Evolutionary conservation across 1,284 basidiomycete species (phyloP), one percentile per base, ranked within the genome.

Genomic region (Retiboletus flavoniger): DNA sequence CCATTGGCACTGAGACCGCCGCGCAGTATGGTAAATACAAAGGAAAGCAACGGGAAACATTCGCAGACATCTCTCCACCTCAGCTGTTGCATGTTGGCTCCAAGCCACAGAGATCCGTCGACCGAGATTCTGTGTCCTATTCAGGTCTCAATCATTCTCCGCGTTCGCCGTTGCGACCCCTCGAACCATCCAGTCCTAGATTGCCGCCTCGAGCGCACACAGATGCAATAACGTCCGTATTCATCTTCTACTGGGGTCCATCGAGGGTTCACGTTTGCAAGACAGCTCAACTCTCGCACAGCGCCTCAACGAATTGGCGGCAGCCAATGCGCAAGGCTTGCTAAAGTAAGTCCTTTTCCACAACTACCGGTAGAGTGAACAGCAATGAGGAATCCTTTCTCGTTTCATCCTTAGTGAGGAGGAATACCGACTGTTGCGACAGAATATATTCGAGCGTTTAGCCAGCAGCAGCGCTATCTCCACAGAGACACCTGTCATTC

Each of bases 371-470:
- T 14, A 17, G 43, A 24, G 31, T 45, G 42, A 40, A 47, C 40
- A 7, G 47, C 53, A 41, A 46, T 54, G 21, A 45, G 19, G 34
- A 47, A 47, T 47, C 26, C 47, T 34, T 40, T 57, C 51, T 56
- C 43, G 59, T 48, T 3, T 48, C 2, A 45, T 61, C 24, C 51
- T 55, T 64, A 90, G 87, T 65, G 85, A 89, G 65, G 87, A 90
- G 61, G 88, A 89, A 65, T 90, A 90, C 66, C 83, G 88, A 50
- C 70, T 89, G 41, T 76, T 91, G 9, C 82, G 88, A 35, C 86
- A 89, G 67, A 87, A 83, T 63, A 72, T 91, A 41, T 91, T 91
- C 59, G 86, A 90, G 63, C 80, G 87, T 51, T 82, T 88, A 60
- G 78, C 86, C 16, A 79, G 75, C 55, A 78, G 73, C 58, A 74